phyloP scores from a whole-genome alignment of 1,284 basidiomycete genomes.

The Kwoniella shivajii region DNA sequence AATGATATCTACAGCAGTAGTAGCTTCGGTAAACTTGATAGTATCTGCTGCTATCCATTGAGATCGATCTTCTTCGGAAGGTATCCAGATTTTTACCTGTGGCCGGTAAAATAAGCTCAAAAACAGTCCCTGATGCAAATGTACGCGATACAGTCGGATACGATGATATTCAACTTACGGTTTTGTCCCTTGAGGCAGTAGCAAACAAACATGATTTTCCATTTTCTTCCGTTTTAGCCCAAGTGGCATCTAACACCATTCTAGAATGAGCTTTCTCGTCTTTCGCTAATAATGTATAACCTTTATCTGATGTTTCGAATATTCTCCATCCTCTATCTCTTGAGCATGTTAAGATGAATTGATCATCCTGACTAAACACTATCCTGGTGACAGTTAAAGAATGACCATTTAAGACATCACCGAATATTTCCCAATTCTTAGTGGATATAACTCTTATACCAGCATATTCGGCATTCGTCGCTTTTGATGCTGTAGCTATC shows the following conservation, averaged over 20 bases:
- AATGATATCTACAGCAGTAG: constrained; percentile 50
- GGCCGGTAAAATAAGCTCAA: background rate
- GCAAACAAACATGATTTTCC: constrained; percentile 82
- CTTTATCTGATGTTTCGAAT: constrained; percentile 58
- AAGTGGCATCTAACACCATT: constrained; percentile 94
- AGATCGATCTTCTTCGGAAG: constrained; percentile 6
- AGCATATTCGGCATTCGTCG: constrained; percentile 84
- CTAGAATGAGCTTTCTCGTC: constrained; percentile 83
- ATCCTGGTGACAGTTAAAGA: constrained; percentile 86
- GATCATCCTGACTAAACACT: constrained; percentile 82
- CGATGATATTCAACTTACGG: too few species aligned
- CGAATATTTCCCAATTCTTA: constrained; percentile 67
- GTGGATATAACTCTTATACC: constrained; percentile 82
- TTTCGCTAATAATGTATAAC: constrained; percentile 63
- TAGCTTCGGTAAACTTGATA: constrained; percentile 51
- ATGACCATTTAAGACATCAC: constrained; percentile 77
- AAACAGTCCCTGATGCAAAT: background rate
- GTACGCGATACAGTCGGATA: background rate
- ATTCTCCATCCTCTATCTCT: constrained; percentile 91
- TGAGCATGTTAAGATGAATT: constrained; percentile 76
- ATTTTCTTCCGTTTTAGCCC: constrained; percentile 57
- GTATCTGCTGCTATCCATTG: constrained; percentile 29
- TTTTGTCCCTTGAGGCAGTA: constrained; percentile 94
- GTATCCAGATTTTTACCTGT: constrained; percentile 46
- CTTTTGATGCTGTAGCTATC: constrained; percentile 66